Conservation (phyloP, 345 rosid genomes). For the Toxicodendron radicans region DNA sequence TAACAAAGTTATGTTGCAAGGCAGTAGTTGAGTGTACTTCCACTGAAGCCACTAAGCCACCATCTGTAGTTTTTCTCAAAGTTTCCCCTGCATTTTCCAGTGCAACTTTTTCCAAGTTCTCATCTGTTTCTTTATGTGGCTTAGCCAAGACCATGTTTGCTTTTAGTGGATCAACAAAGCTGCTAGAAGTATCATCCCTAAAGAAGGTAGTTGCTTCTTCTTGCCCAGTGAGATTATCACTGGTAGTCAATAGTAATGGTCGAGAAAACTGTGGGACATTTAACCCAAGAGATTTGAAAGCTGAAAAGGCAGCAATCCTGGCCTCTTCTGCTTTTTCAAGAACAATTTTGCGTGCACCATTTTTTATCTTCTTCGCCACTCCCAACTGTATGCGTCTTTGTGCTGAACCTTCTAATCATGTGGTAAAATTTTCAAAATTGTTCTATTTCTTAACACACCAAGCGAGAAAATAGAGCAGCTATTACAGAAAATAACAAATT, state of each 20-base stretch:
- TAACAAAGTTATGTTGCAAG: constrained; percentile 21
- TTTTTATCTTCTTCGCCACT: constrained; percentile 90
- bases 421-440: constrained; percentile 18
- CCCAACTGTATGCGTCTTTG: constrained; percentile 80
- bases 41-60: constrained; percentile 37
- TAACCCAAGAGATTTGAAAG: constrained; percentile 87
- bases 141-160: constrained; percentile 31
- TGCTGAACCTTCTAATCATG: constrained; percentile 54
- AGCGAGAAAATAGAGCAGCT: neutral
- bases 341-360: constrained; percentile 93
- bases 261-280: constrained; percentile 63
- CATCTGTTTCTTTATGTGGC: constrained; percentile 31
- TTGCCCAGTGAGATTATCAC: constrained; percentile 34
- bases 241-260: constrained; percentile 38
- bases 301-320: constrained; percentile 83
- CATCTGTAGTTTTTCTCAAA: constrained; percentile 31
- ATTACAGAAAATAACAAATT: neutral
- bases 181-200: constrained; percentile 35
- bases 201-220: constrained; percentile 31
- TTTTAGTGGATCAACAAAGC: constrained; percentile 28
- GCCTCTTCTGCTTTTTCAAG: constrained; percentile 99
- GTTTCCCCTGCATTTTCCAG: constrained; percentile 38
- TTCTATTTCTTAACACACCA: constrained; percentile 1
- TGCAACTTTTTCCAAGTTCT: constrained; percentile 32
- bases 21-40: constrained; percentile 33